Base-by-base conservation (phyloP, 345 rosid genomes). In the Triadica sebifera region DNA sequence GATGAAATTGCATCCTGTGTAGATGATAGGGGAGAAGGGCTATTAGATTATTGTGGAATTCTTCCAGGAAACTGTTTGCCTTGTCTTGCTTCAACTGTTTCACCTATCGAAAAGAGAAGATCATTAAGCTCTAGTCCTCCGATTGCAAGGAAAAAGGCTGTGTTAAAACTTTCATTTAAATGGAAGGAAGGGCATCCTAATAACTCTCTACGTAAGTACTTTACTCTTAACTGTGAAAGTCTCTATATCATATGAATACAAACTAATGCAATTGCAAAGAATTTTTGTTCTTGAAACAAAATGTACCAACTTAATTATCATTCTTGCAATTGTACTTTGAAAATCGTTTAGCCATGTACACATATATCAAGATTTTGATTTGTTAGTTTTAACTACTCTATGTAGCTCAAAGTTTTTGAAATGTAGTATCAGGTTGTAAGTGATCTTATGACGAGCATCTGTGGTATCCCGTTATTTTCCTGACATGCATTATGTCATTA, bases 1-100 rank as follows among this genome's bases (percentile, higher is more conserved):
- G 90, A 91, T 66, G 91, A 87, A 93, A 19, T 80, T 38, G 66
- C 81, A 82, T 59, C 85, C 81, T 75, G 51, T 16, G 73, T 61
- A 9, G 83, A 80, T 53, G 83, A 75, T 67, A 75, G 55, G 58
- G 83, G 70, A 55, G 79, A 67, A 72, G 79, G 80, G 47, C 6
- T 80, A 39, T 61, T 80, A 24, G 80, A 80, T 50, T 72, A 60
- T n/a, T 80, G 83, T 67, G 83, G 83, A 55, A 80, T 76, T 72
- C 69, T 61, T 71, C 80, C 80, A 4, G 79, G 80, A 8, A 80
- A 80, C 45, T 80, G 83, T 55, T 76, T 80, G 63, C 83, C 83
- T 75, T 80, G 80, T 47, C 80, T 80, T 65, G 78, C 82, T 68
- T 80, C 83, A 3, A 56, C 74, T 20, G 77, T 76, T 53, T 46